These are phyloP conservation scores for Xylaria sp. DNA, from an alignment of 2,329 filamentous ascomycete species.

Conservation along the genomic window DNA sequence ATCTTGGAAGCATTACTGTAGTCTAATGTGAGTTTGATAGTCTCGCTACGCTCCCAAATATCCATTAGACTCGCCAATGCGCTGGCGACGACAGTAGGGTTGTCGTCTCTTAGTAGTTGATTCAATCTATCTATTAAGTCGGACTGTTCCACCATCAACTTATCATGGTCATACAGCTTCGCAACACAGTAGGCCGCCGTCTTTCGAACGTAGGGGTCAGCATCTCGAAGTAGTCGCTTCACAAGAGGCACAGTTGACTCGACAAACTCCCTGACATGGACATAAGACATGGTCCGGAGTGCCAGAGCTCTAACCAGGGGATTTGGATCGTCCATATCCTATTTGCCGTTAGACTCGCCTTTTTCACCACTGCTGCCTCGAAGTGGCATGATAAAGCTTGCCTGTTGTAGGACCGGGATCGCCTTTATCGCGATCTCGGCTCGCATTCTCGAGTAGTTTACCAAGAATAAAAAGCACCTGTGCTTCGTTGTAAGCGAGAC, in stretches of 20 bases:
- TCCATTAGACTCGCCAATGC: conserved; percentile 92
- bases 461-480: conserved; percentile 97
- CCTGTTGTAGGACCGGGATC: conserved; percentile 84
- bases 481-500: conserved; percentile 30
- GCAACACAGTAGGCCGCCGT: conserved; percentile 96
- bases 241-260: conserved; percentile 87
- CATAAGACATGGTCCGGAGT: conserved; percentile 94
- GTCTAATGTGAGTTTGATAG: conserved; percentile 97
- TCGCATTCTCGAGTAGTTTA: conserved; percentile 95
- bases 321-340: conserved; percentile 95
- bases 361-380: background rate
- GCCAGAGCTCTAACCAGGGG: conserved; percentile 92
- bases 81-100: conserved; percentile 96
- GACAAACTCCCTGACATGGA: conserved; percentile 95
- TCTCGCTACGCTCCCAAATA: conserved; percentile 97
- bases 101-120: conserved; percentile 89
- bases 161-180: conserved; percentile 97
- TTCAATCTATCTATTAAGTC: conserved; percentile 94
- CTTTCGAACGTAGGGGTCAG: conserved; percentile 96
- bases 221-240: conserved; percentile 82
- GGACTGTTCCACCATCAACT: conserved; percentile 85
- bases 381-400: conserved; percentile 52
- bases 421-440: conserved; percentile 94
- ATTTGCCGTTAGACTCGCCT: conserved; percentile 36
- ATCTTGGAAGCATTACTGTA: conserved; percentile 98